Evolutionary conservation across 2,329 filamentous ascomycete species (phyloP).

Genomic region (Periconia digitata): DNA sequence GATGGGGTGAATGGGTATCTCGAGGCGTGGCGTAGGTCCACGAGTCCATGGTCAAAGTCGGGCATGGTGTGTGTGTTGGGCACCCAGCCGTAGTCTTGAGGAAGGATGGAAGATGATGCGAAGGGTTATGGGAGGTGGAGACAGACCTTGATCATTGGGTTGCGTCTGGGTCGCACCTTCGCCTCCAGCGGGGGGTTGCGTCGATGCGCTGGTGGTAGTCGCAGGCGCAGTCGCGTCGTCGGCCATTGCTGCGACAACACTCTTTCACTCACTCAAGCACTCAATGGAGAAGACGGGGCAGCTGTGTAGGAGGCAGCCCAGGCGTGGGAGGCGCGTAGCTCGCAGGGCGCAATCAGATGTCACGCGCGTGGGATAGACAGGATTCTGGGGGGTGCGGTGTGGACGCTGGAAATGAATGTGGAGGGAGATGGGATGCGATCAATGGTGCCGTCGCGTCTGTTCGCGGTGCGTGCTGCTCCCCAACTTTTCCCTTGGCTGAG

Average conservation of each 20-base stretch:
- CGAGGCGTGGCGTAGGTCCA: too few species aligned
- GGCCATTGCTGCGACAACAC: too few species aligned
- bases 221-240: conserved; percentile 34
- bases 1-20: neutral
- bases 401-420: conserved; percentile 23
- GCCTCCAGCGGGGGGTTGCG: conserved; percentile 29
- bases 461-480: conserved; percentile 27
- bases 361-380: neutral
- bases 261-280: too few species aligned
- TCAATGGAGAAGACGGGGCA: conserved; percentile 17
- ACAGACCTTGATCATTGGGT: conserved; percentile 36
- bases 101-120: conserved; percentile 8
- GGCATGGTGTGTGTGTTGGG: neutral
- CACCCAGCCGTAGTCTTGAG: conserved; percentile 1
- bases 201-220: conserved; percentile 21
- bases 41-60: too few species aligned
- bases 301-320: conserved; percentile 15
- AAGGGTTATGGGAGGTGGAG: conserved; percentile 3
- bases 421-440: conserved; percentile 30
- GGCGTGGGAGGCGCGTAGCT: conserved; percentile 13
- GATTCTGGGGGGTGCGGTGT: conserved; percentile 11
- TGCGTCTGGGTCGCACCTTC: conserved; percentile 24
- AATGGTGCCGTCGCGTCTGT: conserved; percentile 32
- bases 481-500: conserved; percentile 23
- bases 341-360: conserved; percentile 7